phyloP scores from a whole-genome alignment of 352 stramenopile species.

The Globisporangium cederbergense region DNA sequence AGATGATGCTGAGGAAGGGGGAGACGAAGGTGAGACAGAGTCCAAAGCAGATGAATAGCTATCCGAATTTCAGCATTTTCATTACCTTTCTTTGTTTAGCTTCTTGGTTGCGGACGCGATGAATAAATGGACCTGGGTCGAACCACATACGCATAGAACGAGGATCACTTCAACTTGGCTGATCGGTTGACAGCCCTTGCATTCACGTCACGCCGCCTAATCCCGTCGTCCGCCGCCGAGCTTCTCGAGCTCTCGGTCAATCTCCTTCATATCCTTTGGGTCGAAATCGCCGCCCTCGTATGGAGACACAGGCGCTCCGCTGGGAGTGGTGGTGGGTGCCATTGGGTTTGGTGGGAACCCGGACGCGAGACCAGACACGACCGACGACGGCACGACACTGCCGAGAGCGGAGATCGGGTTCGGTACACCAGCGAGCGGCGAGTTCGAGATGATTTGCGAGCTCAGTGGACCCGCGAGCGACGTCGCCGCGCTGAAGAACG shows the following conservation, averaged over 20 bases:
- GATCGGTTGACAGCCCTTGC: slow-evolving; percentile 5
- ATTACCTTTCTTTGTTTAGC: background rate
- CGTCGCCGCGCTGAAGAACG: slow-evolving; percentile 66
- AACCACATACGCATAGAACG: background rate
- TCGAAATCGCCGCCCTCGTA: slow-evolving; percentile 37
- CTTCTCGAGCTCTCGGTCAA: slow-evolving; percentile 70
- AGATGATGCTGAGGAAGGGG: slow-evolving; percentile 19
- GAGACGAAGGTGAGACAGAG: slow-evolving; percentile 18
- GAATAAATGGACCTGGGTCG: slow-evolving; percentile 1
- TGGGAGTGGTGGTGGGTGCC: background rate
- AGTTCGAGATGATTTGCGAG: slow-evolving; percentile 63
- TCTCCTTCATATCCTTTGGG: slow-evolving; percentile 58
- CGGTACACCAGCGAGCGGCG: slow-evolving; percentile 58
- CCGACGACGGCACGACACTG: slow-evolving; percentile 40
- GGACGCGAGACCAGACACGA: slow-evolving; percentile 41
- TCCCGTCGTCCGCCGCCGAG: slow-evolving; percentile 38
- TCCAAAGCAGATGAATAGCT: background rate
- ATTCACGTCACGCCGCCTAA: slow-evolving; percentile 16
- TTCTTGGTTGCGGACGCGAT: background rate
- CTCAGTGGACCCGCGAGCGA: slow-evolving; percentile 73
- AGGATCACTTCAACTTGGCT: background rate
- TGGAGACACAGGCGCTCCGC: slow-evolving; percentile 5
- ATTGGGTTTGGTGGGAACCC: slow-evolving; percentile 46
- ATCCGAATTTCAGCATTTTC: background rate
- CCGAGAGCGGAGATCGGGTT: slow-evolving; percentile 74